Evolutionary conservation across 495 filamentous ascomycete species (phyloP).

Genomic region (Rostrohypoxylon terebratum): DNA sequence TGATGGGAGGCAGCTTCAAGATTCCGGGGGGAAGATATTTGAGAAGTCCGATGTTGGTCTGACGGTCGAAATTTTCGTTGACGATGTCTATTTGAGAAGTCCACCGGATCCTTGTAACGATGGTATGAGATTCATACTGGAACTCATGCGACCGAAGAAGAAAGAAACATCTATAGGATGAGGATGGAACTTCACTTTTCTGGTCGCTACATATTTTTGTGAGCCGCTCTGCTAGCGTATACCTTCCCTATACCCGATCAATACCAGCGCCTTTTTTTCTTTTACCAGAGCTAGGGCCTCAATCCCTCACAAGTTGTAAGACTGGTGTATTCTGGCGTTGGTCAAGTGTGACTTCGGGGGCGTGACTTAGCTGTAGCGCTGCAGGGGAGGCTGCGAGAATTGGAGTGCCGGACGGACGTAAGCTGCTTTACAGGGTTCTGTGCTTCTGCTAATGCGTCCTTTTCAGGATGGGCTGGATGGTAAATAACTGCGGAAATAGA

Average conservation of each 20-base stretch:
- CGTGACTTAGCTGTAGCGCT: constrained; percentile 1
- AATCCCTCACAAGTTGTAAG: neutral
- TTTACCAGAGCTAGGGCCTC: neutral
- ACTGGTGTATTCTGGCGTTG: constrained; percentile 22
- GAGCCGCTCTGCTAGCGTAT: neutral
- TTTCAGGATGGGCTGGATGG: neutral
- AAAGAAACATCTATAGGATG: neutral
- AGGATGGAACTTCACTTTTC: neutral
- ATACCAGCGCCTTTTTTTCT: neutral
- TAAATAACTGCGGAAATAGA: neutral
- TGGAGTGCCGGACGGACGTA: constrained; percentile 10
- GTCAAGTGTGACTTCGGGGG: constrained; percentile 22
- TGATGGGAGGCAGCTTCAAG: constrained; percentile 14
- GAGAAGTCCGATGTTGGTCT: constrained; percentile 34
- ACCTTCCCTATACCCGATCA: neutral
- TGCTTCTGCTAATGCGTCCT: constrained; percentile 28
- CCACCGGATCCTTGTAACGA: constrained; percentile 38
- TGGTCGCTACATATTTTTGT: neutral
- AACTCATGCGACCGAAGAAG: constrained; percentile 31
- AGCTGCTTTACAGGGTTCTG: constrained; percentile 33
- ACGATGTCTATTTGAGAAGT: constrained; percentile 35
- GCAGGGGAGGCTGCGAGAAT: neutral
- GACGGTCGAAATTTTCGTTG: constrained; percentile 39
- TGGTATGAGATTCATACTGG: constrained; percentile 30
- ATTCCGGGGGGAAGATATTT: constrained; percentile 31